Base-by-base conservation (phyloP, 805 yeast genomes). In the Candida insectorum region DNA sequence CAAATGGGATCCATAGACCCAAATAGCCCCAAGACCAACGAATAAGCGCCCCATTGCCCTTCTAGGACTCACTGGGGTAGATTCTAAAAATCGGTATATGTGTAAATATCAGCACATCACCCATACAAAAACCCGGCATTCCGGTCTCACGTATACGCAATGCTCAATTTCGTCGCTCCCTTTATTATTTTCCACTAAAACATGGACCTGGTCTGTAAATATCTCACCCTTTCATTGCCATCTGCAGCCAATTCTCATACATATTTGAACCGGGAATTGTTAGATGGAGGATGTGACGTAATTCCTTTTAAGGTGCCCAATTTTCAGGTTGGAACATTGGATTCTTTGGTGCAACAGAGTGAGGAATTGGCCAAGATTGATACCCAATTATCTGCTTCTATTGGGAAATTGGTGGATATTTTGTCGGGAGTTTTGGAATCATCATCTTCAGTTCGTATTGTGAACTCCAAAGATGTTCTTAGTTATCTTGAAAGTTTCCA, bases 311-410 rank as follows among this genome's bases (percentile, higher is more conserved):
- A 69, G 22, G 69, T 88, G 32, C 97, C 97, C 6, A 78, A 72
- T 41, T 91, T 93, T 62, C 91, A 93, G 59, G 86, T 93, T 43
- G 97, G 97, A 18, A 89, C 97, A 9, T 73, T 93, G 53, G 99
- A 93, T 60, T 81, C 88, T 19, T 72, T 93, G 40, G 94, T 93
- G 34, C 79, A 83, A 48, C 89, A 89, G 60, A 79, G 89, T 56
- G 98, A 93, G 51, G 97, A 91, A 52, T 72, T 93, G 37, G 65
- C 76, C 26, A 89, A 87, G 56, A 65, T 81, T 35, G 99, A 93
- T 61, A 65, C 66, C n/a, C 93, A 86, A 59, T 71, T 91, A 53
- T 75, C 73, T 26, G 62, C 69, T 6, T 75, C 93, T 5, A 77
- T 88, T 10, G 55, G 65, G 16, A 94, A 94, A 59, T 77, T 83